These are phyloP conservation scores for Linanthus parryae DNA, from an alignment of 148 eudicot species.

Conservation along the genomic window DNA sequence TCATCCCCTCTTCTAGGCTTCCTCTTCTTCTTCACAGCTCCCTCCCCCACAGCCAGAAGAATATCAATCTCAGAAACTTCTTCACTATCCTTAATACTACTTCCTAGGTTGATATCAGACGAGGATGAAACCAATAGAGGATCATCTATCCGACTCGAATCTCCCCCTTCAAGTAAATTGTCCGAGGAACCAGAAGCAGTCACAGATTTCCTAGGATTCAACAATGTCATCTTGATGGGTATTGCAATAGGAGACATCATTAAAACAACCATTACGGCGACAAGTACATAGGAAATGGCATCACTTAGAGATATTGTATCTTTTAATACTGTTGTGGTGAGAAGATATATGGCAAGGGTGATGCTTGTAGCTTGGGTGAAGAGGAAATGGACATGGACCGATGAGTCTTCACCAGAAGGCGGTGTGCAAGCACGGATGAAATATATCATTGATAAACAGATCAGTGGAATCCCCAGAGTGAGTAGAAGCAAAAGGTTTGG, in stretches of 20 bases:
- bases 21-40: constrained; percentile 78
- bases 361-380: constrained; percentile 76
- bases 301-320: constrained; percentile 26
- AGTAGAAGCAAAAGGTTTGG: constrained; percentile 53
- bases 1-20: constrained; percentile 85
- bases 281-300: constrained; percentile 41
- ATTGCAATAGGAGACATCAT: constrained; percentile 82
- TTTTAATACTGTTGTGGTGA: constrained; percentile 49
- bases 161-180: too few species aligned
- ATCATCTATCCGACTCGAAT: constrained; percentile 23
- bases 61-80: constrained; percentile 49
- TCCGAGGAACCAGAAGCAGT: too few species aligned
- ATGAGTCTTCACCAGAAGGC: constrained; percentile 62
- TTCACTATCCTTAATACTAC: constrained; percentile 42
- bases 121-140: constrained; percentile 41
- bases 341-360: constrained; percentile 58
- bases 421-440: constrained; percentile 77
- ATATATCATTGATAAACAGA: constrained; percentile 66
- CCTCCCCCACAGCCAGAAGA: constrained; percentile 79
- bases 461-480: constrained; percentile 61
- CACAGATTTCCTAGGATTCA: constrained; percentile 18
- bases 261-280: constrained; percentile 58
- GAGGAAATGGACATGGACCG: constrained; percentile 57
- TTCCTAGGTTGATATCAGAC: constrained; percentile 28
- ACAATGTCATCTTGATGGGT: constrained; percentile 80